Conservation (phyloP, 495 filamentous ascomycete species). For the Penicillium cataractarum region DNA sequence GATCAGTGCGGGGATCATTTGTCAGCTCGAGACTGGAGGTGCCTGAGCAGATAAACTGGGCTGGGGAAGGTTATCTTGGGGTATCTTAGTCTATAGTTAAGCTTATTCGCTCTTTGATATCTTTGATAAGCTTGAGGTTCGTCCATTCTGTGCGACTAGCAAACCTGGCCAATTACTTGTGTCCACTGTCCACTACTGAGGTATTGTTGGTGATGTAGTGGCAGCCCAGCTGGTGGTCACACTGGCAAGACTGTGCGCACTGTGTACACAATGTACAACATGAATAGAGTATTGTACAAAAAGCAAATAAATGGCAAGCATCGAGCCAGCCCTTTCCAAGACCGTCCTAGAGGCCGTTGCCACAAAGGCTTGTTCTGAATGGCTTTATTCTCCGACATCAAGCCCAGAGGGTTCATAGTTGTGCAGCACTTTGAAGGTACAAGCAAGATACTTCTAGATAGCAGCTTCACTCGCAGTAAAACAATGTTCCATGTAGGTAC, state of each 20-base stretch:
- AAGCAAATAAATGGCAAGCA: background rate
- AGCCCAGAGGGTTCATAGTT: background rate
- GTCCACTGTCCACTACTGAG: background rate
- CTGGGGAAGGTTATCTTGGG: background rate
- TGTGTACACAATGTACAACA: background rate
- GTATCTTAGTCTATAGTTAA: constrained; percentile 1
- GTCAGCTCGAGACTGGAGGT: constrained; percentile 16
- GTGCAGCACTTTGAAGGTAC: background rate
- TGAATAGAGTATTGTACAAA: background rate
- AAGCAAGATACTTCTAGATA: background rate
- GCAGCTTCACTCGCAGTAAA: background rate
- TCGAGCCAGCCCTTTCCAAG: background rate
- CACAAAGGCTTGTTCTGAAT: background rate
- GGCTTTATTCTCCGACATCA: background rate
- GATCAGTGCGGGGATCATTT: constrained; percentile 18
- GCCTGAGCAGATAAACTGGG: background rate
- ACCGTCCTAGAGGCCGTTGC: background rate
- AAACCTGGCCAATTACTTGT: background rate
- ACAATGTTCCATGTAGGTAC: background rate
- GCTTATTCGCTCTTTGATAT: constrained; percentile 3
- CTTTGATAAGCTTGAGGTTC: background rate
- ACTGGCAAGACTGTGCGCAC: background rate
- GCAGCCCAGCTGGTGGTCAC: background rate
- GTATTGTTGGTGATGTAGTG: background rate
- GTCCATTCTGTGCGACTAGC: background rate